Conservation (phyloP, 2,329 filamentous ascomycete genomes). For the Phaeoacremonium minimum region DNA sequence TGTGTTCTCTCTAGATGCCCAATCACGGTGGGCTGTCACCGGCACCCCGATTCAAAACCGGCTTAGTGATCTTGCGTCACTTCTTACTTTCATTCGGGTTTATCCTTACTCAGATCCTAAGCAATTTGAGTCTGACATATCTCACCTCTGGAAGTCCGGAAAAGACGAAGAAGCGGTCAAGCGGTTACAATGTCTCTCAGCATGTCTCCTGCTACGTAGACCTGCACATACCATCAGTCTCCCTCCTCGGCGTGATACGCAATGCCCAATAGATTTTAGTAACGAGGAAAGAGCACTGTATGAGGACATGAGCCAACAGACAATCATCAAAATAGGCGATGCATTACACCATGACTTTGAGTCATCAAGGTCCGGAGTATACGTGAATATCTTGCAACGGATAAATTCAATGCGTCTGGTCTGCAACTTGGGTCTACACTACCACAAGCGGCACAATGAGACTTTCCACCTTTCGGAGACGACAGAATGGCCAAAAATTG, state of each 20-base stretch:
- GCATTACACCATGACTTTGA: slow-evolving; percentile 17
- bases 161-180: slow-evolving; percentile 28
- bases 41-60: slow-evolving; percentile 46
- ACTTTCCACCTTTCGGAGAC: not conserved
- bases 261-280: slow-evolving; percentile 28
- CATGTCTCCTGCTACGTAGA: slow-evolving; percentile 32
- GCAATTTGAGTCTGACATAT: slow-evolving; percentile 32
- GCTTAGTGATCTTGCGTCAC: slow-evolving; percentile 32
- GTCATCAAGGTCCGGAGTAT: not conserved
- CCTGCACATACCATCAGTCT: slow-evolving; percentile 31
- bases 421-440: not conserved
- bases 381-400: not conserved
- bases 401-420: not conserved
- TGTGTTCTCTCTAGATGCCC: slow-evolving; percentile 27
- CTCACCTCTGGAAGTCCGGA: slow-evolving; percentile 30
- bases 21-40: slow-evolving; percentile 39
- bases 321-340: slow-evolving; percentile 26
- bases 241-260: slow-evolving; percentile 26
- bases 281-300: slow-evolving; percentile 29
- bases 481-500: not conserved
- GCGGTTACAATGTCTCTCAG: slow-evolving; percentile 31
- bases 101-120: slow-evolving; percentile 33
- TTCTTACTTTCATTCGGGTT: slow-evolving; percentile 36
- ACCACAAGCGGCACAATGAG: not conserved
- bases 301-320: slow-evolving; percentile 17